Conservation (phyloP, 306 rosid genomes). For the Cicer judaicum region DNA sequence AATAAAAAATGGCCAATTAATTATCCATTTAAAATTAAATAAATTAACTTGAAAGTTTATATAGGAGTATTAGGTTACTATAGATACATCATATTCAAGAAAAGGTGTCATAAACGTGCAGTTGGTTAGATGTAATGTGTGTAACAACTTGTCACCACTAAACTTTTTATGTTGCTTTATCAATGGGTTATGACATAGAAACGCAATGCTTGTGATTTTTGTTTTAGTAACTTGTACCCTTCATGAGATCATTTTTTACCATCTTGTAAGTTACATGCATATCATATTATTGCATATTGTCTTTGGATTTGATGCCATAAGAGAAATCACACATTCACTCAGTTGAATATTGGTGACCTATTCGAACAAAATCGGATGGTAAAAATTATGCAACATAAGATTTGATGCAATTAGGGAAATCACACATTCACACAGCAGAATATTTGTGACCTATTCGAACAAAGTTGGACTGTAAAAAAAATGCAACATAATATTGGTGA, state of each 20-base stretch:
- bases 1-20: constrained; percentile 7
- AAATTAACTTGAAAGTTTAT: background rate
- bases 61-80: background rate
- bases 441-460: too few relatives aligned
- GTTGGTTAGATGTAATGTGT: constrained; percentile 42
- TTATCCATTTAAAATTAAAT: background rate
- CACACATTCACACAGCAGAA: too few relatives aligned
- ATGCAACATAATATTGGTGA: too few relatives aligned
- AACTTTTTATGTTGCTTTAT: constrained; percentile 41
- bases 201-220: constrained; percentile 40
- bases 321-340: too few relatives aligned
- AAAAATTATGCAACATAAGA: too few relatives aligned
- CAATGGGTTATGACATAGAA: constrained; percentile 48
- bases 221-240: constrained; percentile 34
- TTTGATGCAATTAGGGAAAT: too few relatives aligned
- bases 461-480: too few relatives aligned
- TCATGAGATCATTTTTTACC: constrained; percentile 16
- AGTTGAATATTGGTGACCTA: too few relatives aligned
- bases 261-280: constrained; percentile 38
- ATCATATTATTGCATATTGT: constrained; percentile 2
- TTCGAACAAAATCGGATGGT: too few relatives aligned
- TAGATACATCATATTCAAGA: constrained; percentile 14
- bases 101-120: constrained; percentile 34
- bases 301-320: too few relatives aligned
- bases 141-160: constrained; percentile 43